Base-by-base conservation (phyloP, 768 basidiomycete species). In the Panus rudis region DNA sequence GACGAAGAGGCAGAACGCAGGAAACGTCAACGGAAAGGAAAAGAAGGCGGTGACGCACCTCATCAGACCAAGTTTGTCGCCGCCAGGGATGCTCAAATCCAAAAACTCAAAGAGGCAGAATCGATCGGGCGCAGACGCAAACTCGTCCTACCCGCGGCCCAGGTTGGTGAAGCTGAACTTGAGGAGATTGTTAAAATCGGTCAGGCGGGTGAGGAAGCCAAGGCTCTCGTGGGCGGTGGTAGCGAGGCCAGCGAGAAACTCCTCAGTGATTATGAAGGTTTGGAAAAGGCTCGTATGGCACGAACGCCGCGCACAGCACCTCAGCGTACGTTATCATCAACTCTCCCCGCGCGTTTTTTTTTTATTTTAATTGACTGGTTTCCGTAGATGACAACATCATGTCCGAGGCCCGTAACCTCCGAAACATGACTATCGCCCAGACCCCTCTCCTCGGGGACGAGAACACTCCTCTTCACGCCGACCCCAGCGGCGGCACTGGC, bases 171-270 rank as follows among this genome's bases (percentile, higher is more conserved):
- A 65, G 65, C 74, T 3, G 96, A 99, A 63, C 65, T 99, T 39
- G 96, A 98, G 66, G 92, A 97, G 51, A 97, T 99, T 48, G 94
- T 96, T 51, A 99, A 98, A 70, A 97, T 98, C 56, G 96, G 96
- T 0, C 81, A 88, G 59, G 85, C 87, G 0, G 84, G 91, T 3
- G 92, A 94, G 66, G 84, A 77, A 53, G 88, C 94, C 14, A 84
- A 92, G 59, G 79, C 85, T 4, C 57, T 97, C 52, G 92, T 92
- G 8, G 78, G 72, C 16, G 82, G 83, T 20, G 90, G 86, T 6
- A 84, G 77, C 41, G 89, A 89, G 51, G 87, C 91, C 11, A 92
- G 83, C 46, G 83, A 80, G n/a, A 76, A 79, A 51, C 66, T 98
- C 28, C 61, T 99, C 41, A 92, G 90, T 48, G 93, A 96, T 42